Evolutionary conservation across 768 basidiomycete species (phyloP).

Genomic region (Lentinula edodes): DNA sequence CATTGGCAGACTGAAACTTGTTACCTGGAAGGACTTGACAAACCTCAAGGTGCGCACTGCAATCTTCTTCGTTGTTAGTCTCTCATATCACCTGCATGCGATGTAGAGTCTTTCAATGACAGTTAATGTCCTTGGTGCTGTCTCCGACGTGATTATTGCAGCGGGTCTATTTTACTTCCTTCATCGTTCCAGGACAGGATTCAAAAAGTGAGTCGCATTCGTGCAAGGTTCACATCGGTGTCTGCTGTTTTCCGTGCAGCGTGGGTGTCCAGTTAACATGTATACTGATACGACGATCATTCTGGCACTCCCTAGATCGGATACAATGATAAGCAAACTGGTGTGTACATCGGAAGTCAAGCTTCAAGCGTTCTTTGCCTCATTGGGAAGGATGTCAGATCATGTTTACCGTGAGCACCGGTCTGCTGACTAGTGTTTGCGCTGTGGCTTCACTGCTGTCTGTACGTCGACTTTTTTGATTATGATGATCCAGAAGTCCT

Average conservation of each 20-base stretch:
- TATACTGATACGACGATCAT: conserved; percentile 7
- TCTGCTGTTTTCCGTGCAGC: background rate
- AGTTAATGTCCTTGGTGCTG: conserved; percentile 48
- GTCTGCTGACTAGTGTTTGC: conserved; percentile 35
- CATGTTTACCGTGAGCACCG: conserved; percentile 35
- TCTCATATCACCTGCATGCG: conserved; percentile 1
- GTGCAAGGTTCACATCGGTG: background rate
- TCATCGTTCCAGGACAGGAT: conserved; percentile 45
- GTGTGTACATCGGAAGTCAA: conserved; percentile 7
- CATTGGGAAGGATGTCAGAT: conserved; percentile 22
- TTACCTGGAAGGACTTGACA: conserved; percentile 38
- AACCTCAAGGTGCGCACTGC: conserved; percentile 33
- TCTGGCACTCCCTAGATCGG: conserved; percentile 24
- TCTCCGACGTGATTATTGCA: conserved; percentile 45
- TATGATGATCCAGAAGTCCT: background rate
- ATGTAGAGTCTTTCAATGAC: conserved; percentile 49
- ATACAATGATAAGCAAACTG: conserved; percentile 39
- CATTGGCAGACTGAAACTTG: conserved; percentile 31
- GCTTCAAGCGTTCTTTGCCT: background rate
- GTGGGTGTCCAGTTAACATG: conserved; percentile 11
- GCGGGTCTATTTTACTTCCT: conserved; percentile 44
- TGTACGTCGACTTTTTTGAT: conserved; percentile 17
- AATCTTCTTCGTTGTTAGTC: background rate
- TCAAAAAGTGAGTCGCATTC: conserved; percentile 34
- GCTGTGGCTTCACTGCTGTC: conserved; percentile 38